Evolutionary conservation across 805 yeast species (phyloP), one percentile per base, ranked within the genome.

Genomic region (Teunomyces barrocoloradensis): DNA sequence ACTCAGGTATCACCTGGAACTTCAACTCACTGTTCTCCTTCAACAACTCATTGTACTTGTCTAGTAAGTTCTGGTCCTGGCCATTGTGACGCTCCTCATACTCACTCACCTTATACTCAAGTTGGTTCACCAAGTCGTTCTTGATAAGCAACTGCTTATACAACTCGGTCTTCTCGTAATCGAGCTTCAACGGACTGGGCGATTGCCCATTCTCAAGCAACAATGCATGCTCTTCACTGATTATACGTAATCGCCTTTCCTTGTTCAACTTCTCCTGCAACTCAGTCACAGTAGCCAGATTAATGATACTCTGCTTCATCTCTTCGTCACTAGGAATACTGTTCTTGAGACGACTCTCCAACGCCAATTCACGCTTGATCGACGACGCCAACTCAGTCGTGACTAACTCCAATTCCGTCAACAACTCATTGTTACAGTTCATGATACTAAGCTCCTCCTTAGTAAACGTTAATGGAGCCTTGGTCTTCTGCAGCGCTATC

Each of bases 341-440:
- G 30, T 46, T 41, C 34, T 63, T 61, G 23, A 80, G 46, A 38
- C 66, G 71, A 42, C 69, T 68, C 56, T 84, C 90, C 39, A 87
- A 59, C 15, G 70, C 61, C n/a, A 85, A 69, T 60, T 87, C 95
- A 35, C 94, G 69, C 45, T 80, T 77, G 40, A 87, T 84, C 0
- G 91, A 82, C 20, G 80, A 80, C 0, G 90, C 91, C 43, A 87
- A 69, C 57, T 87, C 95, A 21, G 79, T 77, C 0, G 91, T 83
- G 1, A 87, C 84, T 20, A 85, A 57, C 49, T 83, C 85, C 35
- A 87, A 64, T 57, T 87, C 92, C 46, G 77, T 74, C 55, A 85
- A 70, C 34, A 87, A 63, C 21, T 75, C 78, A 43, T 74, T 74
- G 51, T 82, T 85, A 45, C 85, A 81, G 30, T 73, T 78, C 68